Percentiles rank a stretch among this genome's conserved stretches.
Conservation (phyloP, 2,329 filamentous ascomycete species). For the Pestalotiopsis sp. region DNA sequence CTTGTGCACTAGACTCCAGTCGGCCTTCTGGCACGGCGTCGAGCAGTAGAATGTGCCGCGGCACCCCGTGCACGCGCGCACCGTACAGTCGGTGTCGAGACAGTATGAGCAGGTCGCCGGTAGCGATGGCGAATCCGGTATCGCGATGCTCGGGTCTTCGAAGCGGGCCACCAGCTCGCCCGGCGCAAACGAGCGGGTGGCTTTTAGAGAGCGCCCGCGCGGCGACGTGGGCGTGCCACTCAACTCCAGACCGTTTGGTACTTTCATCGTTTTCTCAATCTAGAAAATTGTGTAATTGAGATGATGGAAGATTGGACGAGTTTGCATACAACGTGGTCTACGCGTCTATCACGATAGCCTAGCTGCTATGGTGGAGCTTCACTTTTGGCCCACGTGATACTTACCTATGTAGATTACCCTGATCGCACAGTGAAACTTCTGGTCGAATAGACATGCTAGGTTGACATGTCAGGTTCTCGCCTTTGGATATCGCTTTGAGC, state of each 20-base stretch:
- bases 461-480: no score
- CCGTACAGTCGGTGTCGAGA: slow-evolving; percentile 33
- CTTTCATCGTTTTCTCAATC: no score
- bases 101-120: slow-evolving; percentile 53
- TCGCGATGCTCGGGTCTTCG: slow-evolving; percentile 45
- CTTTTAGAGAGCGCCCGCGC: slow-evolving; percentile 49
- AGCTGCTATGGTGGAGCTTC: no score
- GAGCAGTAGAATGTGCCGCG: slow-evolving; percentile 58
- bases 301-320: no score
- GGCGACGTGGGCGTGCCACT: slow-evolving; percentile 16
- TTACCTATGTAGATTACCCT: no score
- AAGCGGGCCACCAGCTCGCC: slow-evolving; percentile 52
- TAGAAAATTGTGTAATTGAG: no score
- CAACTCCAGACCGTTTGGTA: slow-evolving; percentile 18
- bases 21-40: slow-evolving; percentile 53
- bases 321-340: no score
- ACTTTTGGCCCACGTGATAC: no score
- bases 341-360: no score
- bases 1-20: slow-evolving; percentile 57
- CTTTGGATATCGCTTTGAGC: no score
- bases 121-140: slow-evolving; percentile 48
- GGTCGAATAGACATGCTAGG: no score
- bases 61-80: slow-evolving; percentile 55
- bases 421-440: no score
- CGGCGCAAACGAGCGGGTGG: slow-evolving; percentile 44